Base-by-base conservation (phyloP, 345 rosid species). In the Arabis hirsuta region DNA sequence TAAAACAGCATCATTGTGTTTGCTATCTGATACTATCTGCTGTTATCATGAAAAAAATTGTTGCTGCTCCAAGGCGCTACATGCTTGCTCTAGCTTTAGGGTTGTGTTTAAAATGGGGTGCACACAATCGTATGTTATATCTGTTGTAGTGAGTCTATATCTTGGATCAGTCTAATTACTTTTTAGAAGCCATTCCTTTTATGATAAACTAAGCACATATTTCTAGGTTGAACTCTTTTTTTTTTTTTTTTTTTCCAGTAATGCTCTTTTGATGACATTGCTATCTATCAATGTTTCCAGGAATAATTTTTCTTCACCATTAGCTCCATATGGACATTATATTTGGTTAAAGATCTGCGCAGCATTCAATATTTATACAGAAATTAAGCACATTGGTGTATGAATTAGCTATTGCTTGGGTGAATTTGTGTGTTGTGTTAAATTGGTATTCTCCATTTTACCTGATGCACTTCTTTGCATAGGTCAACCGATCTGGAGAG, bases 401-500 rank as follows among this genome's bases (percentile, higher is more conserved):
- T 69, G 16, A 29, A 29, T 45, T 31, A 69, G 67, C 67, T 56
- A 55, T 63, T 39, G 26, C 38, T 20, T 38, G 19, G 56, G 36
- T 66, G 54, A 55, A 66, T 66, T 73, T 55, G 36, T 43, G 55
- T 43, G 50, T 8, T 51, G 74, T 62, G 24, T 47, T 57, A 12
- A 50, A 26, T 47, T 14, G 20, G 43, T 20, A 51, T 57, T 27
- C 51, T 62, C 31, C 24, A 52, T 62, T 26, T 26, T 59, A 47
- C 55, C 32, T 65, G 42, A 62, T 62, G 62, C 50, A 38, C 31
- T 55, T 69, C 36, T 34, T 44, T 44, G 34, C 55, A 14, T 74
- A 93, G 98, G 86, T 90, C 66, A 83, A 89, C 73, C 86, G 84
- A 77, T 83, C 88, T 67, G 98, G 88, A 73, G 87, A 83, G 81